Evolutionary conservation across 805 yeast genomes (phyloP).

Genomic region (Zygoascus bituminiphila): DNA sequence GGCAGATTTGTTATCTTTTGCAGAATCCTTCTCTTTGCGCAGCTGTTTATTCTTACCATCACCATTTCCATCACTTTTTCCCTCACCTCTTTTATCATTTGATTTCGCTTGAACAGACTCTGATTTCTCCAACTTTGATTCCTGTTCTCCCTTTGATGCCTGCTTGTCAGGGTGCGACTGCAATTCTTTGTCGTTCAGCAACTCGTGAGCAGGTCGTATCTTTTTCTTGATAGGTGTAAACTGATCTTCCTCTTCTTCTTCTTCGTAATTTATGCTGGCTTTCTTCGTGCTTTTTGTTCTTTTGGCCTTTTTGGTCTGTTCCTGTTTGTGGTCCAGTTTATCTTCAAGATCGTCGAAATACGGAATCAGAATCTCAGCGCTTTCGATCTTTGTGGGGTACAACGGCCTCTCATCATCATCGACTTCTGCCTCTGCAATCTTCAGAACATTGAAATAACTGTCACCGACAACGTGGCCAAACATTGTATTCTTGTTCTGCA

Average conservation of each 20-base stretch:
- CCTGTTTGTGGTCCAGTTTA: conserved; percentile 6
- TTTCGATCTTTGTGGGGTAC: conserved; percentile 42
- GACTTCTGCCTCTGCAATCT: conserved; percentile 42
- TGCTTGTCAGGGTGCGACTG: neutral
- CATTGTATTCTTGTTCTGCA: conserved; percentile 37
- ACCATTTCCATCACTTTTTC: neutral
- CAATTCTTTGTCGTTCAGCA: conserved; percentile 19
- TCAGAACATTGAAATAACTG: conserved; percentile 43
- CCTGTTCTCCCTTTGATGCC: neutral
- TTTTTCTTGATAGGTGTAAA: conserved; percentile 12
- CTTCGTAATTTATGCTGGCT: conserved; percentile 33
- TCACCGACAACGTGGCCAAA: conserved; percentile 55
- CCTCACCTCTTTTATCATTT: neutral
- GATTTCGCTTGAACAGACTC: neutral
- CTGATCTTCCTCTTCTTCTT: conserved; percentile 28
- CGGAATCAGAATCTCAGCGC: conserved; percentile 36
- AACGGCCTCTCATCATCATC: conserved; percentile 36
- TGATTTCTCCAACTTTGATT: conserved; percentile 2
- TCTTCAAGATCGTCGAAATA: conserved; percentile 36
- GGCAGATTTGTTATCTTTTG: neutral
- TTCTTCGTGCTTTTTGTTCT: conserved; percentile 11
- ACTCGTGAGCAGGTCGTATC: conserved; percentile 13
- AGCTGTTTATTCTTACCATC: neutral
- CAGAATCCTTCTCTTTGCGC: neutral
- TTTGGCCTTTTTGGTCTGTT: conserved; percentile 1